Evolutionary conservation across 2,329 filamentous ascomycete species (phyloP).

Genomic region (Ophiostoma australiae): DNA sequence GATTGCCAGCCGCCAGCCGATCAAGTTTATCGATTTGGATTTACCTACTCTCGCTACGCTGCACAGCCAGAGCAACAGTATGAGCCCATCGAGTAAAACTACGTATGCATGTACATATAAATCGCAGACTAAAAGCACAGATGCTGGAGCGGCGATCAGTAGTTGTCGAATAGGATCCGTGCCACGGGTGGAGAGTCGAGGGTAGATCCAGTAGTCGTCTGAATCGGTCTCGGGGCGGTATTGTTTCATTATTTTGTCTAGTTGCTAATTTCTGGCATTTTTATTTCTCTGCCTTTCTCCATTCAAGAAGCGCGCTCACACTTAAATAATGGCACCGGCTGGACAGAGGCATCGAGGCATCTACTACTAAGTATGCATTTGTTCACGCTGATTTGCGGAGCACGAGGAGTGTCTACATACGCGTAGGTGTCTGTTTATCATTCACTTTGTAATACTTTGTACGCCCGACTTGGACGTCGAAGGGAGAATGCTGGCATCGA

Average conservation of each 20-base stretch:
- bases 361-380: no score
- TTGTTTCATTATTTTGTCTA: neutral
- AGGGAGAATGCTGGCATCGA: neutral
- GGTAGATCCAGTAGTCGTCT: neutral
- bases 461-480: no score
- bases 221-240: neutral
- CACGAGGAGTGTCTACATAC: neutral
- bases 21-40: neutral
- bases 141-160: neutral
- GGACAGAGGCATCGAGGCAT: neutral
- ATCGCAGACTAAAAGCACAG: no score
- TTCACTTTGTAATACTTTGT: no score
- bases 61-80: no score
- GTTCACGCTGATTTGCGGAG: neutral
- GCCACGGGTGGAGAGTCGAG: neutral
- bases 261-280: neutral
- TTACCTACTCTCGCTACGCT: no score
- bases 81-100: no score
- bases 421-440: neutral
- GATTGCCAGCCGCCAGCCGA: neutral
- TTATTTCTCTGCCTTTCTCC: neutral
- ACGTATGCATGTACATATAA: no score
- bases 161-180: neutral
- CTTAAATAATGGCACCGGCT: no score
- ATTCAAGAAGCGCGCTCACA: neutral